phyloP scores from a whole-genome alignment of 75 land plant genomes.

The Adiantum capillusveneris region DNA sequence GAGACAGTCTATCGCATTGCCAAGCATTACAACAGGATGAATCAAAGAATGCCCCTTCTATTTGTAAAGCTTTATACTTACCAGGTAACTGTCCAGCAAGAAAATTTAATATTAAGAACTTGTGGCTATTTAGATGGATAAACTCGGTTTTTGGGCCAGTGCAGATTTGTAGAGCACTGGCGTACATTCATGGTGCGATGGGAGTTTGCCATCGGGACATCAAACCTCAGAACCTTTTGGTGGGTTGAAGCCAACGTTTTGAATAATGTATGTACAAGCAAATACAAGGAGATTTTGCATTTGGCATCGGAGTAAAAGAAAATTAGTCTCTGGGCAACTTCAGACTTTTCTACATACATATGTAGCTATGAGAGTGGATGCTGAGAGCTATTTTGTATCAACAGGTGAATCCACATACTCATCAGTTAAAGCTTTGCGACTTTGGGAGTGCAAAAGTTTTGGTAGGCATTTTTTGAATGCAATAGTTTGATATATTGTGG shows the following conservation, averaged over 20 bases:
- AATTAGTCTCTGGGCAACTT: too few relatives aligned
- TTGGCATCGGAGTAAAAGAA: too few relatives aligned
- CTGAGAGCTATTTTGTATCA: background rate
- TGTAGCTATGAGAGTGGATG: too few relatives aligned
- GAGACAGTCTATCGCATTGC: constrained; percentile 72
- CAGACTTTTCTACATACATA: background rate
- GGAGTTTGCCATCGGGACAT: constrained; percentile 85
- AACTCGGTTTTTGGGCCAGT: background rate
- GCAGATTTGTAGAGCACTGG: constrained; percentile 72
- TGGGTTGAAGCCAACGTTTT: constrained; percentile 12
- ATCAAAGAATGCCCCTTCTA: constrained; percentile 72
- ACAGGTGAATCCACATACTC: constrained; percentile 85
- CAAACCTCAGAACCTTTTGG: constrained; percentile 80
- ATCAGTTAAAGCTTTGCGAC: constrained; percentile 76
- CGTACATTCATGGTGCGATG: constrained; percentile 75
- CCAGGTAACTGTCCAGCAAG: constrained; percentile 59
- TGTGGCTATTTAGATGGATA: background rate
- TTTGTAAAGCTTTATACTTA: constrained; percentile 76
- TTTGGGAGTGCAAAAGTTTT: constrained; percentile 83
- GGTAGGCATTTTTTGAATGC: constrained; percentile 20
- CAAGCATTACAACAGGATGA: constrained; percentile 66
- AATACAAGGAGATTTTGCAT: background rate
- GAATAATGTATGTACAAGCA: background rate
- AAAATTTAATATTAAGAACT: too few relatives aligned
- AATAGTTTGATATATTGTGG: background rate